These are phyloP conservation scores for Eucalyptus urophylla DNA, from an alignment of 345 rosid species.

Conservation along the genomic window DNA sequence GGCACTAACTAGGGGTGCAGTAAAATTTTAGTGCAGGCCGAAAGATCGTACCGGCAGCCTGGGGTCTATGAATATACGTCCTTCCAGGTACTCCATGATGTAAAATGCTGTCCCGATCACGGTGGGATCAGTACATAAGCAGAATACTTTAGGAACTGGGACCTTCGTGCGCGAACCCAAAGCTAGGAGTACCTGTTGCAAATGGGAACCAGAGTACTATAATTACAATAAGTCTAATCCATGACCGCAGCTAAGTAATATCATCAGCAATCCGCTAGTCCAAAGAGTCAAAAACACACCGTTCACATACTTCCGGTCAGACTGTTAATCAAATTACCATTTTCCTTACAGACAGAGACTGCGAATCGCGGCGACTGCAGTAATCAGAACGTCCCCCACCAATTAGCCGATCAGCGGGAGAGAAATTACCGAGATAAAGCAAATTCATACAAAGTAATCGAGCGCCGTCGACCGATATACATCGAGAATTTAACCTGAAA, in stretches of 20 bases:
- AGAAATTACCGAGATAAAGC: neutral
- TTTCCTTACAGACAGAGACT: neutral
- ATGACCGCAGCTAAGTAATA: neutral
- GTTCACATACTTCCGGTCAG: neutral
- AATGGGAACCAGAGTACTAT: neutral
- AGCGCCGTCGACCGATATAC: too few relatives aligned
- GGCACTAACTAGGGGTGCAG: neutral
- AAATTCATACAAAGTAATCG: neutral
- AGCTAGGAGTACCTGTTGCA: constrained; percentile 60
- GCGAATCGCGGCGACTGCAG: neutral
- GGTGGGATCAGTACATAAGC: constrained; percentile 55
- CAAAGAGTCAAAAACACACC: neutral
- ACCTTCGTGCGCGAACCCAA: constrained; percentile 68
- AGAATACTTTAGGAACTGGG: constrained; percentile 80
- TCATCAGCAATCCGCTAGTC: neutral
- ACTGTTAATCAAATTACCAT: neutral
- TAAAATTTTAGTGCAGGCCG: neutral
- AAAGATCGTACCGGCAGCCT: constrained; percentile 38
- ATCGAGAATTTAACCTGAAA: constrained; percentile 50
- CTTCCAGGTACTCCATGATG: constrained; percentile 96
- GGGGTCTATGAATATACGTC: constrained; percentile 71
- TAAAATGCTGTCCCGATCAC: constrained; percentile 87
- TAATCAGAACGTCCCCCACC: neutral
- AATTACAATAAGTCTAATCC: neutral
- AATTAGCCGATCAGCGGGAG: neutral